A percentile compares a stretch with the other conserved stretches of the same genome.
Evolutionary conservation across 2,329 filamentous ascomycete species (phyloP).

Genomic region (Herpotrichia juniperi): DNA sequence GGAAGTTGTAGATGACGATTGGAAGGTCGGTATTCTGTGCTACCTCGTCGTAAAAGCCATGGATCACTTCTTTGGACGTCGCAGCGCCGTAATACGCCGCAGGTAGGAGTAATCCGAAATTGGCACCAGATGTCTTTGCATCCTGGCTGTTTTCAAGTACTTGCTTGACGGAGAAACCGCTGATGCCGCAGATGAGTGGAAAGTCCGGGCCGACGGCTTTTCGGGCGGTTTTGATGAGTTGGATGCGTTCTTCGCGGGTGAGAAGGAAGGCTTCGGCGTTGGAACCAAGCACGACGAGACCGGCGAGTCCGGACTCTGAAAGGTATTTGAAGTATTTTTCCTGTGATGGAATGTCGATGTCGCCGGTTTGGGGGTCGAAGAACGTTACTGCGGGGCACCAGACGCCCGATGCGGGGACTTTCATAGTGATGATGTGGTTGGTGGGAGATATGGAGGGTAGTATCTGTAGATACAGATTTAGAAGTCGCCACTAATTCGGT

Average conservation of each 20-base stretch:
- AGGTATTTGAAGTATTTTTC: conserved; percentile 53
- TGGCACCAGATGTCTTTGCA: conserved; percentile 48
- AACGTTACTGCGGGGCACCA: conserved; percentile 53
- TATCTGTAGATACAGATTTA: neutral
- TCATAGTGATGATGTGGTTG: conserved; percentile 1
- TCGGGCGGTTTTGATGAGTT: conserved; percentile 48
- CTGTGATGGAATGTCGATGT: conserved; percentile 50
- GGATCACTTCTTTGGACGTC: conserved; percentile 49
- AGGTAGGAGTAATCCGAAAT: conserved; percentile 52
- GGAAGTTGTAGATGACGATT: conserved; percentile 76
- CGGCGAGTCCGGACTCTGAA: conserved; percentile 49
- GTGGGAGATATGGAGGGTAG: neutral
- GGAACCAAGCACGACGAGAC: conserved; percentile 54
- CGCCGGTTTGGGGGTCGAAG: conserved; percentile 48
- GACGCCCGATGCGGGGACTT: conserved; percentile 27
- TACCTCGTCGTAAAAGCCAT: conserved; percentile 53
- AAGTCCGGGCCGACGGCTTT: conserved; percentile 49
- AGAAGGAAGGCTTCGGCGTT: conserved; percentile 56
- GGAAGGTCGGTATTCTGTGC: conserved; percentile 67
- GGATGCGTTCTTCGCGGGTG: conserved; percentile 49
- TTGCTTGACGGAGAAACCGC: conserved; percentile 51
- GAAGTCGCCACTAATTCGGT: neutral
- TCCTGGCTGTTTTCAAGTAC: conserved; percentile 52
- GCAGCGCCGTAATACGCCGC: conserved; percentile 54
- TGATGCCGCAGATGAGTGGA: conserved; percentile 53